Conservation (phyloP, 441 rosid species). For the Pelargonium myrrhifolium region DNA sequence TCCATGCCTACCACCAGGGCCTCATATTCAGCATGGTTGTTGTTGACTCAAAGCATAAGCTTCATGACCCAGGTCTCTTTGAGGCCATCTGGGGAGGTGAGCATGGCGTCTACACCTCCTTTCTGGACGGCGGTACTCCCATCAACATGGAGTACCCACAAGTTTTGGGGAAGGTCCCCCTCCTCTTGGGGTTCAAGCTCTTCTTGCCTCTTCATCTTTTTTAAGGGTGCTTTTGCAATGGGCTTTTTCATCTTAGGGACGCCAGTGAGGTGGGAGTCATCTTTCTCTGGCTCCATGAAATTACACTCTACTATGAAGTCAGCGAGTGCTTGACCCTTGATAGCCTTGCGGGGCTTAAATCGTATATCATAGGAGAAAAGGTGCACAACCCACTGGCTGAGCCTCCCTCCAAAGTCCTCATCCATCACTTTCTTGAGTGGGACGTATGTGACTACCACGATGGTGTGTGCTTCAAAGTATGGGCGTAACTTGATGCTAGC, state of each 20-base stretch:
- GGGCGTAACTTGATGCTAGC: neutral
- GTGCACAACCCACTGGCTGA: neutral
- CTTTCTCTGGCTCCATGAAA: no score
- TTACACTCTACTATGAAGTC: neutral
- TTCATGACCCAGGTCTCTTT: neutral
- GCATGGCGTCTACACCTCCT: neutral
- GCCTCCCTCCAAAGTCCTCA: neutral
- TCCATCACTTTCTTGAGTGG: neutral
- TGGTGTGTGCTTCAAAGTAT: neutral
- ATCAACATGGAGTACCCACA: neutral
- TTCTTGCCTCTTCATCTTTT: no score
- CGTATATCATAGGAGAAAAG: neutral
- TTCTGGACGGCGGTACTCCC: neutral
- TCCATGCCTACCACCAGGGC: neutral
- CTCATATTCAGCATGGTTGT: constrained; percentile 1
- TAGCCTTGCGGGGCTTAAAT: neutral
- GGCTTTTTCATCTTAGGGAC: no score
- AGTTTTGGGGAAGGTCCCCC: no score
- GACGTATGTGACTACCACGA: neutral
- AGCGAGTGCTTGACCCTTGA: neutral
- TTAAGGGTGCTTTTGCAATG: no score
- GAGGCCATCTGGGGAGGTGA: neutral
- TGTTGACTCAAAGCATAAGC: neutral
- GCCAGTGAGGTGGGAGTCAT: no score
- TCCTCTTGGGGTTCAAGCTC: no score